phyloP scores from a whole-genome alignment of 345 rosid species.

The Melaleuca alternifolia region DNA sequence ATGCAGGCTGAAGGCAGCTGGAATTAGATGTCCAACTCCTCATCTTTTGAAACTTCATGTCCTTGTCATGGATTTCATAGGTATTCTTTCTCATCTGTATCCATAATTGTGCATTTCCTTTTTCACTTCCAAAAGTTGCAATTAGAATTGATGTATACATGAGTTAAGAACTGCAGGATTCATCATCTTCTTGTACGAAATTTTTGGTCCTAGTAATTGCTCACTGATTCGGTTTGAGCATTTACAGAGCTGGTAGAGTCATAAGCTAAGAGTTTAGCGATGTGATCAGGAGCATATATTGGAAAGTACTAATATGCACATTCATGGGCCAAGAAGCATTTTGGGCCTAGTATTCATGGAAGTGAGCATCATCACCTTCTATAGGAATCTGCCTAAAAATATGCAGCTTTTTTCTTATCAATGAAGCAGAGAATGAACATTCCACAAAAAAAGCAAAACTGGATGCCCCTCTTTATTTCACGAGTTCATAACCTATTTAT shows the following conservation, averaged over 20 bases:
- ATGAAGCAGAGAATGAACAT: neutral
- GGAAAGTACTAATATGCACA: neutral
- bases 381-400: neutral
- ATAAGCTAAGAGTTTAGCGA: neutral
- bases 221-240: neutral
- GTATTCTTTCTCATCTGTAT: conserved; percentile 15
- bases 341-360: neutral
- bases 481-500: neutral
- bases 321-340: neutral
- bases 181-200: neutral
- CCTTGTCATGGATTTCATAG: conserved; percentile 97
- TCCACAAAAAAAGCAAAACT: neutral
- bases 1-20: conserved; percentile 81
- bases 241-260: neutral
- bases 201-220: neutral
- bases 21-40: conserved; percentile 84
- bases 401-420: neutral
- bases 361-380: neutral
- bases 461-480: neutral
- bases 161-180: neutral
- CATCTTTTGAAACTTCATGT: conserved; percentile 76
- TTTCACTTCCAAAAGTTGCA: neutral
- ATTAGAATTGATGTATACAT: neutral
- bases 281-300: neutral
- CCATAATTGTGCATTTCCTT: neutral